A percentile compares a stretch with the other conserved stretches of the same genome.
phyloP scores from a whole-genome alignment of 441 rosid species.

The Gossypium laxum region DNA sequence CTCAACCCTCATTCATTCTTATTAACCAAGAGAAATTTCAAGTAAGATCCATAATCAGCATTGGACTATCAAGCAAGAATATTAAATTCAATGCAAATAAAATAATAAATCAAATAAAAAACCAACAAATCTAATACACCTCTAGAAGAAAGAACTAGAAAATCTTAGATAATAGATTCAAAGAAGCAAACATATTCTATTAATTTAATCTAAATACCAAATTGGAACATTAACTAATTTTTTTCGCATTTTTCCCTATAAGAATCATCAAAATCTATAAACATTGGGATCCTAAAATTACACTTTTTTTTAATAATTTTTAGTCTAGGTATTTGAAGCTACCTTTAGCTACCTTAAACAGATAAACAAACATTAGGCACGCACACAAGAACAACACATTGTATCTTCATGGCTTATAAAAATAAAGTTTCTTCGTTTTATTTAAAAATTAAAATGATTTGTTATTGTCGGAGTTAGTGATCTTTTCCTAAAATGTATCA shows the following conservation, averaged over 20 bases:
- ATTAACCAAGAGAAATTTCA: not conserved
- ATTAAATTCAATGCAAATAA: too few relatives aligned
- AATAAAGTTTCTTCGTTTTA: not conserved
- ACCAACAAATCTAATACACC: too few relatives aligned
- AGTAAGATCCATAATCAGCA: not conserved
- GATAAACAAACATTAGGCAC: not conserved
- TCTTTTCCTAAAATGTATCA: too few relatives aligned
- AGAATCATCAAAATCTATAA: too few relatives aligned
- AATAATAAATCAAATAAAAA: too few relatives aligned
- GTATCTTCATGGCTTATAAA: not conserved
- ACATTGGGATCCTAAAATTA: too few relatives aligned
- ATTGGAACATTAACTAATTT: too few relatives aligned
- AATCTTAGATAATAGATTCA: too few relatives aligned
- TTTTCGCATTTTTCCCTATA: too few relatives aligned
- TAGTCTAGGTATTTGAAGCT: not conserved
- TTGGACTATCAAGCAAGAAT: not conserved
- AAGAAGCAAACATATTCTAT: too few relatives aligned
- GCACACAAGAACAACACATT: not conserved
- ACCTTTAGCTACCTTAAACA: not conserved
- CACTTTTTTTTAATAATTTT: not conserved
- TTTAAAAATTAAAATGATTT: not conserved
- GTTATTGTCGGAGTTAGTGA: not conserved
- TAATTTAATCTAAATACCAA: too few relatives aligned
- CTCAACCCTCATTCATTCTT: not conserved
- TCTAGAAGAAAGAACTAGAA: too few relatives aligned